Evolutionary conservation across 495 filamentous ascomycete genomes (phyloP), one percentile per base, ranked within the genome.

Genomic region (Amphirosellinia nigrospora): DNA sequence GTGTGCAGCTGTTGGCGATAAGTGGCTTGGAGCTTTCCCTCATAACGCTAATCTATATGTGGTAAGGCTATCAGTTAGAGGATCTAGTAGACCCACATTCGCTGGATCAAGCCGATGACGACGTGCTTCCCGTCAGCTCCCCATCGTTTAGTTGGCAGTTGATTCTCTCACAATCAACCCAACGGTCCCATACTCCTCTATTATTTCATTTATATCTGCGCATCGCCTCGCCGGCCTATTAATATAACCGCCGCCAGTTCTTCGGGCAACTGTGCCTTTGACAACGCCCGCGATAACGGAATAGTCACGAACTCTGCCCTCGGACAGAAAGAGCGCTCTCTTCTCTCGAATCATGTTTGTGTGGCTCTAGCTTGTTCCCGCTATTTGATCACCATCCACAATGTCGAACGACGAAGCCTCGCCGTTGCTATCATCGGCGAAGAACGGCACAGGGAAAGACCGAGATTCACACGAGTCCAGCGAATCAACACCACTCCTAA

Each of bases 401-500:
- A 87, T 87, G 85, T 73, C 85, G 23, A 80, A 84, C 50, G 76
- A 81, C 55, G 80, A 83, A 68, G 73, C 79, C 58, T 77, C 83
- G 16, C 82, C 81, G 19, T 74, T 85, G 59, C 80, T 84, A 8
- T 75, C 80, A 38, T 70, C 75, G 41, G 71, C 68, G 16, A 62
- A 52, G 50, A 74, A 75, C 43, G 72, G 81, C 76, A 73, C 78
- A 55, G 53, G 74, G n/a, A 78, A 74, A 4, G 68, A 76, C 32
- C 77, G 66, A 19, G 61, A 71, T 19, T 74, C 73, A 8, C 68
- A 77, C 11, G 75, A 73, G 11, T 71, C 79, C 4, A 72, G 75
- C 70, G 88, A 89, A 72, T 79, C 83, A 68, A 88, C 87, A 13
- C 88, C 88, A n/a, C 78, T 90, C 26, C 76, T 89, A 38, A 82